phyloP scores from a whole-genome alignment of 306 rosid species.

The Trifolium repens region DNA sequence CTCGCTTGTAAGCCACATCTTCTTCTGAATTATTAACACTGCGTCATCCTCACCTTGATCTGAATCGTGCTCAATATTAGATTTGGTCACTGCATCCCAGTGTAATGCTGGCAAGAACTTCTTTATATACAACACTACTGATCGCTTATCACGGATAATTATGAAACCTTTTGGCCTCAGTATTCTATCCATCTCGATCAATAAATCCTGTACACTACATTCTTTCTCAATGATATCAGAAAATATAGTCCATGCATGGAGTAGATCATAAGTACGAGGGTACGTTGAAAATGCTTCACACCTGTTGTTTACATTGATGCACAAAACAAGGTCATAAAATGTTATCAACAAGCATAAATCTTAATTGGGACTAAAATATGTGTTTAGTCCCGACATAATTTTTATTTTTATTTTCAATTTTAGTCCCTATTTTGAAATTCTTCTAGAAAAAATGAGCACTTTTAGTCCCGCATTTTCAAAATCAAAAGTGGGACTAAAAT shows the following conservation, averaged over 20 bases:
- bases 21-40: conserved; percentile 78
- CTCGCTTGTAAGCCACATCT: conserved; percentile 80
- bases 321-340: conserved; percentile 38
- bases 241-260: conserved; percentile 84
- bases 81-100: conserved; percentile 74
- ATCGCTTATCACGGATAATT: conserved; percentile 68
- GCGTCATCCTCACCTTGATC: conserved; percentile 54
- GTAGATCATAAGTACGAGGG: conserved; percentile 90
- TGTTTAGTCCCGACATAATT: neutral
- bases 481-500: neutral
- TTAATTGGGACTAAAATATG: conserved; percentile 5
- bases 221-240: conserved; percentile 77
- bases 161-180: conserved; percentile 84
- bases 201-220: conserved; percentile 78
- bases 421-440: neutral
- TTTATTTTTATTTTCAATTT: neutral
- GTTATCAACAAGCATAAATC: neutral
- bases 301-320: conserved; percentile 55
- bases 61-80: conserved; percentile 41
- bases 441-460: neutral
- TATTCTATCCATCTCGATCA: conserved; percentile 93
- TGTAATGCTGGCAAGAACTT: conserved; percentile 74
- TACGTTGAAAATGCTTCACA: conserved; percentile 93
- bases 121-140: conserved; percentile 65
- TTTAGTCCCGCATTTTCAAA: neutral